Base-by-base conservation (phyloP, 108 stramenopile species). In the Bacterosira constricta region DNA sequence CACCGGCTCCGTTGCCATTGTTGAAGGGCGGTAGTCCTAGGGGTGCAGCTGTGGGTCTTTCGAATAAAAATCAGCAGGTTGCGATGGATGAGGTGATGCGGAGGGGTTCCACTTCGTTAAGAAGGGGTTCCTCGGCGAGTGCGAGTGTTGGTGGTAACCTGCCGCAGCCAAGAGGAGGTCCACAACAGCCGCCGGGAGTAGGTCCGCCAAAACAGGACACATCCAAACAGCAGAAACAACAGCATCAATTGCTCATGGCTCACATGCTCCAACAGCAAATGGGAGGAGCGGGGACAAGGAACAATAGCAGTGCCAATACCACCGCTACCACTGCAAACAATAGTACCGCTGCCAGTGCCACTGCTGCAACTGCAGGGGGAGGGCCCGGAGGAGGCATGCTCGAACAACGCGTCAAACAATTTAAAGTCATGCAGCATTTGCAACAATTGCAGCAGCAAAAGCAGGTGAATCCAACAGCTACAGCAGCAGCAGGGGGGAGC, bases 201-300 rank as follows among this genome's bases (percentile, higher is more conserved):
- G n/a, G n/a, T n/a, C n/a, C n/a, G n/a, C n/a, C n/a, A n/a, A n/a
- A n/a, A n/a, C n/a, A n/a, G n/a, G n/a, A n/a, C n/a, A n/a, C n/a
- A n/a, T n/a, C n/a, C n/a, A n/a, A n/a, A 62, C 12, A 41, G 60
- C 63, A 63, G 45, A 45, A 63, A 42, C 62, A 63, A 29, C 63
- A 63, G 46, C 45, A 46, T 9, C 35, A 60, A 20, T 63, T 56
- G 3, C 34, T 68, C 6, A 34, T 68, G 41, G 20, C 67, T 12
- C 67, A 68, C 52, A 34, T 68, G 54, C 6, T 46, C 15, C 47
- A 36, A 26, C 29, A 57, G 36, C 56, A 30, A 49, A 17, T 49
- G 63, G 45, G 45, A n/a, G 45, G 30, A 47, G 21, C 3, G 6
- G 50, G 51, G 61, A 52, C 29, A 49, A 21, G 45, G n/a, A 47